Base-by-base conservation (phyloP, 139 green algal species). In the Asterochloris erici region DNA sequence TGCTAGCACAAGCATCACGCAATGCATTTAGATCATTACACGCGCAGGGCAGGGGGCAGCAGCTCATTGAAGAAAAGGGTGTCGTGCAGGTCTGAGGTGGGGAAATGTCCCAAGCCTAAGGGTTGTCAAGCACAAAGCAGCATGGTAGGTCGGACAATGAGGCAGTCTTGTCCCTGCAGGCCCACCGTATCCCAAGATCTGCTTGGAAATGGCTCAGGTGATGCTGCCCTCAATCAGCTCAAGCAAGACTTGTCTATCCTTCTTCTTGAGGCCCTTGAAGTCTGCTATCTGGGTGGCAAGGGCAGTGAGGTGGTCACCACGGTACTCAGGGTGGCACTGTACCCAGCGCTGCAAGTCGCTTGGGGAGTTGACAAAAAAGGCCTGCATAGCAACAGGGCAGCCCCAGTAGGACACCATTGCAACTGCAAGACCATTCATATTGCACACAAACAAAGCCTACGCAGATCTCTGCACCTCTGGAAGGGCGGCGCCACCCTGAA, bases 271-370 rank as follows among this genome's bases (percentile, higher is more conserved):
- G 14, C 88, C 86, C 77, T 89, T 88, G 68, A 89, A 91, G 77
- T 95, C 91, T 14, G 90, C 89, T 16, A 95, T 88, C 70, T 82
- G 78, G 14, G 88, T 82, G 0, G 89, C 79, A 63, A 95, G 88
- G 68, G 84, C 81, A 75, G 90, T 78, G 29, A 93, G 68, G 54
- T 89, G 84, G 12, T 87, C 83, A 21, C 81, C 82, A 27, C 85
- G 82, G 85, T 96, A 96, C 83, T 93, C 90, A 12, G 86, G 73
- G 85, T 96, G 91, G 1, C 82, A 76, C 78, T 88, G 81, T 16
- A 84, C 86, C 92, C 92, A 96, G 16, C 81, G 79, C 24, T 83
- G 29, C 66, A 96, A 82, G 21, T 95, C 92, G 19, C 28, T 14
- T 24, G 85, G 86, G 68, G 86, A 84, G 64, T 88, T 86, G n/a